These are phyloP conservation scores for Drosera capensis DNA, from an alignment of 148 eudicot species.

Conservation along the genomic window DNA sequence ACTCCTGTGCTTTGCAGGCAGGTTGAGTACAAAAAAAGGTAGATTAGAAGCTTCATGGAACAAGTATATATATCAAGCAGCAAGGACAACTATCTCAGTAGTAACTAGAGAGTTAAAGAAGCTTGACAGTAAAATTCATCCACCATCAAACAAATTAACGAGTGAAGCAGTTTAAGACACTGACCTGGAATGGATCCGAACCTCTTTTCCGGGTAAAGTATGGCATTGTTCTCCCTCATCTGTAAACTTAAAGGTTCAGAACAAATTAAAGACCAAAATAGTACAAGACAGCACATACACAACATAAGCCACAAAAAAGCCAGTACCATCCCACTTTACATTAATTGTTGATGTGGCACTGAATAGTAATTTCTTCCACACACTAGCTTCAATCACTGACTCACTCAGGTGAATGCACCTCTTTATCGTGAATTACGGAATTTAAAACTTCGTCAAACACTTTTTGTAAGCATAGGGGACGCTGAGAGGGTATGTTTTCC, in stretches of 20 bases:
- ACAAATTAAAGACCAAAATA: background rate
- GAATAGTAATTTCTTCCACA: too few species aligned
- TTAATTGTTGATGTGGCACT: too few species aligned
- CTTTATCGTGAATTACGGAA: too few species aligned
- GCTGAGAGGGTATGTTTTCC: too few species aligned
- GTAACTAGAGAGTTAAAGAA: background rate
- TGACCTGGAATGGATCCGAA: slow-evolving; percentile 74
- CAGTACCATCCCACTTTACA: too few species aligned
- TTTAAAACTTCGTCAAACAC: too few species aligned
- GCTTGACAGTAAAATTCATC: background rate
- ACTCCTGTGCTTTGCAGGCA: too few species aligned
- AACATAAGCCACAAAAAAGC: too few species aligned
- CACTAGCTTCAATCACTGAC: too few species aligned
- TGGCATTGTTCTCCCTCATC: slow-evolving; percentile 34
- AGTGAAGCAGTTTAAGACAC: slow-evolving; percentile 1
- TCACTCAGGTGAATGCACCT: too few species aligned
- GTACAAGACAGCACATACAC: background rate
- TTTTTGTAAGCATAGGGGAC: too few species aligned
- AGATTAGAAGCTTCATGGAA: slow-evolving; percentile 1
- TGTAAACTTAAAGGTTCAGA: slow-evolving; percentile 7
- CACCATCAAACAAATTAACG: background rate
- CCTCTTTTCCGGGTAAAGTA: slow-evolving; percentile 27
- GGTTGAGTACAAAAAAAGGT: slow-evolving; percentile 6
- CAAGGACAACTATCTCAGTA: background rate
- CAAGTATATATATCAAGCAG: background rate